Evolutionary conservation across 2,329 filamentous ascomycete species (phyloP).

Genomic region (Plenodomus tracheiphilus): DNA sequence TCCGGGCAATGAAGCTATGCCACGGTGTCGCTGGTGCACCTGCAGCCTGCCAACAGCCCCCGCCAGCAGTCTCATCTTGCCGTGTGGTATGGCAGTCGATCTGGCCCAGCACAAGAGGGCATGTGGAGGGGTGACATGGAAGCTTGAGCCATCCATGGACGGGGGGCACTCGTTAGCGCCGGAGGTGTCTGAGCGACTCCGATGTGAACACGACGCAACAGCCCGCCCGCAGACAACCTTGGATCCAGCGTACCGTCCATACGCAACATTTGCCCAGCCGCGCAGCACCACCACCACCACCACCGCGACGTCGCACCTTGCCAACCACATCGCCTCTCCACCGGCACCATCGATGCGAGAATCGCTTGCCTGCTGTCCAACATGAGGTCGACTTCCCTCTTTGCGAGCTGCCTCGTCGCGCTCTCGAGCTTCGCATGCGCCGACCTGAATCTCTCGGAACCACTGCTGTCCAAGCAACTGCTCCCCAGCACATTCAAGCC

Average conservation of each 20-base stretch:
- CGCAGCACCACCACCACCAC: slow-evolving; percentile 13
- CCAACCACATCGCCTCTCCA: slow-evolving; percentile 6
- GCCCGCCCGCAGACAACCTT: too few relatives aligned
- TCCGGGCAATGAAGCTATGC: slow-evolving; percentile 1
- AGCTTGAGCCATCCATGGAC: too few relatives aligned
- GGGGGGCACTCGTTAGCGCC: slow-evolving; percentile 13
- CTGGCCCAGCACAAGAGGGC: too few relatives aligned
- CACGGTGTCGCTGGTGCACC: slow-evolving; percentile 5
- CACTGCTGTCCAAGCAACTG: slow-evolving; percentile 56
- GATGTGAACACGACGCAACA: slow-evolving; percentile 47
- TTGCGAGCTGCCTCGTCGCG: slow-evolving; percentile 54
- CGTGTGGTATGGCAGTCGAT: too few relatives aligned
- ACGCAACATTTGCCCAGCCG: slow-evolving; percentile 15
- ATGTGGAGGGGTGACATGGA: slow-evolving; percentile 18
- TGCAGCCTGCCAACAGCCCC: slow-evolving; percentile 21
- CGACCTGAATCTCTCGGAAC: slow-evolving; percentile 63
- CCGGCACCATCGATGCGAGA: slow-evolving; percentile 37
- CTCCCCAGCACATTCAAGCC: slow-evolving; percentile 69
- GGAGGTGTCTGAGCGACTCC: slow-evolving; percentile 27
- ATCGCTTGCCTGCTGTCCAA: slow-evolving; percentile 34
- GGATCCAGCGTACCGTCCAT: too few relatives aligned
- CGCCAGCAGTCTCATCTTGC: slow-evolving; percentile 30
- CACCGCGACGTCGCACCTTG: background rate
- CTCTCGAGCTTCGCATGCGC: slow-evolving; percentile 63
- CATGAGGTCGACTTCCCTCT: slow-evolving; percentile 46